Conservation (phyloP, 75 land plant genomes). For the Selaginella moellendorffii region DNA sequence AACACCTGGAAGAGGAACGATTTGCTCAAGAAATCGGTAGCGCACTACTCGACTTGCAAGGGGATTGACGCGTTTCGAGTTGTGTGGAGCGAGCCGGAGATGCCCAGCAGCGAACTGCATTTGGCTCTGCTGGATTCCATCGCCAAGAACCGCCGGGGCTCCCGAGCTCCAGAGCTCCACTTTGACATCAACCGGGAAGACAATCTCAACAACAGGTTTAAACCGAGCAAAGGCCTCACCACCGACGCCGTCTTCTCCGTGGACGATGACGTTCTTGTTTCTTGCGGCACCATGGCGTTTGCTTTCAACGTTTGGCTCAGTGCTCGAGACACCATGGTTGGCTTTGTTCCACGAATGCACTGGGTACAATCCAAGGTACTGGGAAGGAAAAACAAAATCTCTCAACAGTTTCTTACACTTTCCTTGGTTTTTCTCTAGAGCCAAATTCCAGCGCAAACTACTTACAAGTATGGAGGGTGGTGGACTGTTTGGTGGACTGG, state of each 20-base stretch:
- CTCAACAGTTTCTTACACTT: too few species aligned
- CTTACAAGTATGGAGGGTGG: slow-evolving; percentile 82
- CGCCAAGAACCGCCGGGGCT: slow-evolving; percentile 21
- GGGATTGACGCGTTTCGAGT: slow-evolving; percentile 62
- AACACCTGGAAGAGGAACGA: slow-evolving; percentile 91
- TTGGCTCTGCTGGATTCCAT: slow-evolving; percentile 19
- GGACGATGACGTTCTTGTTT: slow-evolving; percentile 90
- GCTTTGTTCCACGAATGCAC: slow-evolving; percentile 93
- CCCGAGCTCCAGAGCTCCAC: slow-evolving; percentile 26
- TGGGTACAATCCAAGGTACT: slow-evolving; percentile 63
- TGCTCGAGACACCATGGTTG: slow-evolving; percentile 86
- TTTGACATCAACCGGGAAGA: slow-evolving; percentile 76
- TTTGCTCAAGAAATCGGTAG: slow-evolving; percentile 63
- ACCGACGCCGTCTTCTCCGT: slow-evolving; percentile 82
- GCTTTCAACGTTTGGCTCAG: slow-evolving; percentile 81
- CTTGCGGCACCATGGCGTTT: slow-evolving; percentile 57
- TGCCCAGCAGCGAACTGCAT: slow-evolving; percentile 41
- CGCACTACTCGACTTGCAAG: slow-evolving; percentile 64
- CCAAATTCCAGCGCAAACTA: too few species aligned
- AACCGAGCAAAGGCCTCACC: slow-evolving; percentile 42
- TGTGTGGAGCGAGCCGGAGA: slow-evolving; percentile 87
- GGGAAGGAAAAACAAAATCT: too few species aligned
- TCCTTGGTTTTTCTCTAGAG: too few species aligned
- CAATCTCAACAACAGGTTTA: slow-evolving; percentile 84
- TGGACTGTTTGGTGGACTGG: slow-evolving; percentile 99